These are phyloP conservation scores for Miamiensis avidus DNA, from an alignment of 169 alveolate genomes.

Conservation along the genomic window DNA sequence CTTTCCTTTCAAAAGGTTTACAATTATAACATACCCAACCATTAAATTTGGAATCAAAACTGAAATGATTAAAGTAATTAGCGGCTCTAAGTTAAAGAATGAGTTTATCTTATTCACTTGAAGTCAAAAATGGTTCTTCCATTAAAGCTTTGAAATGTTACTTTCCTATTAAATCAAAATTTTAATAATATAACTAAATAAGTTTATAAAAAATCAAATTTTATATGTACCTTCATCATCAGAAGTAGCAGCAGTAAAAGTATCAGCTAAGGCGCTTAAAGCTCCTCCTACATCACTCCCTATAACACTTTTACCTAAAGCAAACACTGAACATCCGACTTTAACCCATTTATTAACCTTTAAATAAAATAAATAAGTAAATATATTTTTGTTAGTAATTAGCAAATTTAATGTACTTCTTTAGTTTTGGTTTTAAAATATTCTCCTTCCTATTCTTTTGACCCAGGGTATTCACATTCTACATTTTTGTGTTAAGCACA, in stretches of 20 bases:
- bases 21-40: not conserved
- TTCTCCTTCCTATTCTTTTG: not conserved
- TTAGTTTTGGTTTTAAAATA: not conserved
- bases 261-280: not conserved
- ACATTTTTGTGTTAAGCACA: not conserved
- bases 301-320: not conserved
- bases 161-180: not conserved
- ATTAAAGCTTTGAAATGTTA: not conserved
- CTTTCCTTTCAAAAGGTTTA: not conserved
- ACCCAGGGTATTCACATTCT: not conserved
- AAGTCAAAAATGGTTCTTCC: not conserved
- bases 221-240: not conserved
- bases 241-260: not conserved
- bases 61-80: too few species aligned
- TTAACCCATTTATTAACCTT: not conserved
- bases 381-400: not conserved
- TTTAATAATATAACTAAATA: too few species aligned
- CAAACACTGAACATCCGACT: not conserved
- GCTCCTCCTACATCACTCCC: not conserved
- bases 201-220: too few species aligned
- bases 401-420: not conserved
- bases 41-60: not conserved
- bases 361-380: not conserved
- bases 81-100: not conserved
- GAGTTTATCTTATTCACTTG: not conserved